Conservation (phyloP, 2,329 filamentous ascomycete genomes). For the Colletotrichum orbiculare region DNA sequence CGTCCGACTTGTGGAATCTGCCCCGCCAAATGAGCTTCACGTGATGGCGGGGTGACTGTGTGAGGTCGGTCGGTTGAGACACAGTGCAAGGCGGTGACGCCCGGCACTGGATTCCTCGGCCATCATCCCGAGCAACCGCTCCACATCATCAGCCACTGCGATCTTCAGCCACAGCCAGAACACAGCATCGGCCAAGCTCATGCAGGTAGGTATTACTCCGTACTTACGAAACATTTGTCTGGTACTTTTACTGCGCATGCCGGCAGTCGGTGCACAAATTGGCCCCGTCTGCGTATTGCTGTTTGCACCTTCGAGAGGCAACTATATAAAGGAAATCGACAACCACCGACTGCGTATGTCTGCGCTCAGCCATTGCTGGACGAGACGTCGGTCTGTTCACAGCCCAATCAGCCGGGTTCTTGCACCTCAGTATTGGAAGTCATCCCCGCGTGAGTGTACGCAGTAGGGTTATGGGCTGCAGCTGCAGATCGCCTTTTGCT, state of each 20-base stretch:
- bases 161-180: neutral
- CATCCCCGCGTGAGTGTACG: neutral
- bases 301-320: neutral
- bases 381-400: slow-evolving; percentile 1
- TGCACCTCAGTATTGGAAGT: neutral
- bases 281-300: too few species aligned
- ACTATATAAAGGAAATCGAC: neutral
- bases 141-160: neutral
- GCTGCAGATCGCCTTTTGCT: neutral
- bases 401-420: neutral
- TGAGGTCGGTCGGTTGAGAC: neutral
- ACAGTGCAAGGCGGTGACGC: slow-evolving; percentile 17
- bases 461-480: neutral
- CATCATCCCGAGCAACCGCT: neutral
- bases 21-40: slow-evolving; percentile 28
- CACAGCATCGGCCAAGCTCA: too few species aligned
- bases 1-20: slow-evolving; percentile 20
- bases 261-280: too few species aligned
- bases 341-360: slow-evolving; percentile 6
- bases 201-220: neutral
- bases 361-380: neutral
- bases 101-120: neutral
- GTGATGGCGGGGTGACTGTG: slow-evolving; percentile 36
- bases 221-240: neutral
- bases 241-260: too few species aligned